Percentiles rank a stretch among this genome's conserved stretches.
Conservation (phyloP, 176 grass and related monocot species). For the Saccharum spontaneum region DNA sequence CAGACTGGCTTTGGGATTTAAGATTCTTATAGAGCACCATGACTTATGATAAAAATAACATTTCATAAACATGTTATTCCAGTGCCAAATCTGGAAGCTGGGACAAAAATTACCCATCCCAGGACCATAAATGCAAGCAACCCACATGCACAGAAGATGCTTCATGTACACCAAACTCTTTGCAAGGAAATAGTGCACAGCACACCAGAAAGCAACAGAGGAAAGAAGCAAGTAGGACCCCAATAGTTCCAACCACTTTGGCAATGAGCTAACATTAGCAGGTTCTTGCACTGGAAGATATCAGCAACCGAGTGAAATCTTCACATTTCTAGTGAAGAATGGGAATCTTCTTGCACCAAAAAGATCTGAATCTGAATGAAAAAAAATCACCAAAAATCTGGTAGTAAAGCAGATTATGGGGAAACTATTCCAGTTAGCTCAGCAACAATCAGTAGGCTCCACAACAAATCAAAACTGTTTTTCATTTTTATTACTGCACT, state of each 20-base stretch:
- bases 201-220: slow-evolving; percentile 28
- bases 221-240: slow-evolving; percentile 27
- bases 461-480: neutral
- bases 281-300: slow-evolving; percentile 7
- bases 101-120: slow-evolving; percentile 17
- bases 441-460: neutral
- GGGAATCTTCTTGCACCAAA: neutral
- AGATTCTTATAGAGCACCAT: neutral
- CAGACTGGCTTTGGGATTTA: neutral
- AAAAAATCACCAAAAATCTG: neutral
- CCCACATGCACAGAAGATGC: slow-evolving; percentile 2
- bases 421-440: neutral
- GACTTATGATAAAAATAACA: neutral
- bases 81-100: slow-evolving; percentile 18
- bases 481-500: neutral
- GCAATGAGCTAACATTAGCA: slow-evolving; percentile 18
- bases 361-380: slow-evolving; percentile 1
- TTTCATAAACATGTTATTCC: neutral
- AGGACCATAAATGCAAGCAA: slow-evolving; percentile 36
- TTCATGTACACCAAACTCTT: slow-evolving; percentile 28
- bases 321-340: slow-evolving; percentile 6
- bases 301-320: slow-evolving; percentile 14
- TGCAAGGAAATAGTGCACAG: slow-evolving; percentile 27
- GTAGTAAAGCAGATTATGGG: neutral
- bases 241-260: slow-evolving; percentile 35